Base-by-base conservation (phyloP, 148 eudicot species). In the Drosera capensis region DNA sequence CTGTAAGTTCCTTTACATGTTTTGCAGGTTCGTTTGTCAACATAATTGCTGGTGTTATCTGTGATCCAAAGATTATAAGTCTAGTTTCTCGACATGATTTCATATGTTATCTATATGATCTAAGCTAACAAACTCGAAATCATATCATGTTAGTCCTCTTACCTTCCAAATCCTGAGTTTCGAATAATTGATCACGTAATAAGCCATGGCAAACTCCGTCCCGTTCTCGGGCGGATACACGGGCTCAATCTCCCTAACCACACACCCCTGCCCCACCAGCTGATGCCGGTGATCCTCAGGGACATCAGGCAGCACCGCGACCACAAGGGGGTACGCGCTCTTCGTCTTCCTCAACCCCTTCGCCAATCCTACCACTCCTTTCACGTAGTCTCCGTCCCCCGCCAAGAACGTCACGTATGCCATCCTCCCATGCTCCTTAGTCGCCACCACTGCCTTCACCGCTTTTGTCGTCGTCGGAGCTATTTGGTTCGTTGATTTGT, bases 111-210 rank as follows among this genome's bases (percentile, higher is more conserved):
- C n/a, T n/a, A n/a, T n/a, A n/a, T n/a, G n/a, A n/a, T n/a, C n/a
- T n/a, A n/a, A n/a, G n/a, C n/a, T n/a, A n/a, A n/a, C n/a, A n/a
- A n/a, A n/a, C n/a, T n/a, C n/a, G n/a, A n/a, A n/a, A n/a, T n/a
- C n/a, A n/a, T n/a, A n/a, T n/a, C n/a, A n/a, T n/a, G n/a, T n/a
- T n/a, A n/a, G n/a, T n/a, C n/a, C n/a, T n/a, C n/a, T n/a, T 75
- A 81, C 92, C 92, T 81, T 81, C 88, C 88, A 83, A 14, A 83
- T 83, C 1, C 94, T 64, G 31, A 84, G 88, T 48, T 84, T 84
- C 51, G 95, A 84, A 63, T 84, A 84, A 56, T 84, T 84, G 46
- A 84, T 74, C 45, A 80, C 85, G 40, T 80, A 84, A 21, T 84
- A 84, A 23, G 95, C 64, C 85, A 80, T 84, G 8, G 95, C 90